These are phyloP conservation scores for Yamadazyma pseudoaaseri DNA, from an alignment of 1,139 yeast genomes.

Conservation along the genomic window DNA sequence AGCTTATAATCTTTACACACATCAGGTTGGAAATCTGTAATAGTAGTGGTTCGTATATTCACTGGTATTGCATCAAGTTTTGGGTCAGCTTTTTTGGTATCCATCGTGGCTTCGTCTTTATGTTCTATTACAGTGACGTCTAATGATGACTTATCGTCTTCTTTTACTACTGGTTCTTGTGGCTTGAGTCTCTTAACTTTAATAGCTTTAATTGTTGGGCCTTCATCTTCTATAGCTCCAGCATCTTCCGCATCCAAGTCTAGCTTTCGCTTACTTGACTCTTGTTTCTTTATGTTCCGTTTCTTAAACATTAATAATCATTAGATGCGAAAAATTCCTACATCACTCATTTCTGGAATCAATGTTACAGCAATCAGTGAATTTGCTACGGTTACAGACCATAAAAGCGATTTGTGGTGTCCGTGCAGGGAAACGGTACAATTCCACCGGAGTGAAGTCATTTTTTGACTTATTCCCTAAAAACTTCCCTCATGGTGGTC, in stretches of 20 bases:
- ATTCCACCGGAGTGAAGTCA: slow-evolving; percentile 17
- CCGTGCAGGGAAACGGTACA: slow-evolving; percentile 1
- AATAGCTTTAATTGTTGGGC: too few relatives aligned
- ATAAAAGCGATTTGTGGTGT: too few relatives aligned
- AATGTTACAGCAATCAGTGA: too few relatives aligned
- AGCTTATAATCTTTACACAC: slow-evolving; percentile 90
- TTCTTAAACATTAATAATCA: slow-evolving; percentile 33
- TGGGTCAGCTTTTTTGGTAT: slow-evolving; percentile 5
- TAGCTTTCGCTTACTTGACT: slow-evolving; percentile 17
- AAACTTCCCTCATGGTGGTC: slow-evolving; percentile 68
- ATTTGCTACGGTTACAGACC: too few relatives aligned
- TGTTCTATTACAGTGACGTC: neutral
- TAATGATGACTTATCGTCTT: slow-evolving; percentile 1
- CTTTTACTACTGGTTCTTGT: neutral
- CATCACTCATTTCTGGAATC: neutral
- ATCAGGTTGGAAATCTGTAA: slow-evolving; percentile 91
- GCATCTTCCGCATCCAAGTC: slow-evolving; percentile 3
- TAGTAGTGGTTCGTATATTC: slow-evolving; percentile 66
- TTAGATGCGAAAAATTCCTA: slow-evolving; percentile 1
- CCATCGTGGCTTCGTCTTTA: slow-evolving; percentile 9
- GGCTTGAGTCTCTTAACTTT: slow-evolving; percentile 3
- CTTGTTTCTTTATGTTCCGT: slow-evolving; percentile 22
- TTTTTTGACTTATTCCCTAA: slow-evolving; percentile 70
- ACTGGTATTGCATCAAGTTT: slow-evolving; percentile 34
- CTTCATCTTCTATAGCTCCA: neutral